Evolutionary conservation across 108 stramenopile genomes (phyloP).

Genomic region (Seminavis robusta): DNA sequence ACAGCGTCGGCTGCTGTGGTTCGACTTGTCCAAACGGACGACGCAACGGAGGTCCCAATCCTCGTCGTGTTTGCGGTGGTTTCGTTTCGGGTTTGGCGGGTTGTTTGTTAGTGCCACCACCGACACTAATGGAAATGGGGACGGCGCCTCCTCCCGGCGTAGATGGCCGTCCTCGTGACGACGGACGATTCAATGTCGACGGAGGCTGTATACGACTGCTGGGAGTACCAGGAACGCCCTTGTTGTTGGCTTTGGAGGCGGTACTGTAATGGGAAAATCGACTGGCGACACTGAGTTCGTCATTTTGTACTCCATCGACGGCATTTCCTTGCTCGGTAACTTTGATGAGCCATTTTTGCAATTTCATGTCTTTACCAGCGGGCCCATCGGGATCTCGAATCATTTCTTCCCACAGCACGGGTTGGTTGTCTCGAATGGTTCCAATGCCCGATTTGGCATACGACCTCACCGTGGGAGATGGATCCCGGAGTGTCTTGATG

Average conservation of each 20-base stretch:
- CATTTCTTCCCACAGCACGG: constrained; percentile 52
- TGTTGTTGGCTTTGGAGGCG: neutral
- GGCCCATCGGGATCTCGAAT: constrained; percentile 29
- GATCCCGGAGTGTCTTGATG: constrained; percentile 57
- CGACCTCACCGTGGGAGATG: constrained; percentile 57
- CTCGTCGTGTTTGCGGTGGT: no score
- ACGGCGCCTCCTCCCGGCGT: no score
- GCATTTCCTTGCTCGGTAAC: constrained; percentile 27
- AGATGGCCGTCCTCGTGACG: no score
- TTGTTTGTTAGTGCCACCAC: no score
- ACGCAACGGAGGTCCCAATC: constrained; percentile 29
- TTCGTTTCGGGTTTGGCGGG: no score
- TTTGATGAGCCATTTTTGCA: constrained; percentile 53
- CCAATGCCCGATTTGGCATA: constrained; percentile 58
- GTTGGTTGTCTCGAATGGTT: constrained; percentile 35
- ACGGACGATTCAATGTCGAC: no score
- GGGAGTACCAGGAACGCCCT: no score
- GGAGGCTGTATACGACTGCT: no score
- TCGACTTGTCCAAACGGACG: no score
- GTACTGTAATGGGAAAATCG: constrained; percentile 5
- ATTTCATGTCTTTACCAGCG: constrained; percentile 40
- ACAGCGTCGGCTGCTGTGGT: neutral
- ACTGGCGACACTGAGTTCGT: constrained; percentile 37
- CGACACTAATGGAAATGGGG: no score
- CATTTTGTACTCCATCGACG: constrained; percentile 9